Percentiles rank a stretch among this genome's conserved stretches.
Evolutionary conservation across 2,329 filamentous ascomycete genomes (phyloP).

Genomic region (Raffaelea deltoideospora): DNA sequence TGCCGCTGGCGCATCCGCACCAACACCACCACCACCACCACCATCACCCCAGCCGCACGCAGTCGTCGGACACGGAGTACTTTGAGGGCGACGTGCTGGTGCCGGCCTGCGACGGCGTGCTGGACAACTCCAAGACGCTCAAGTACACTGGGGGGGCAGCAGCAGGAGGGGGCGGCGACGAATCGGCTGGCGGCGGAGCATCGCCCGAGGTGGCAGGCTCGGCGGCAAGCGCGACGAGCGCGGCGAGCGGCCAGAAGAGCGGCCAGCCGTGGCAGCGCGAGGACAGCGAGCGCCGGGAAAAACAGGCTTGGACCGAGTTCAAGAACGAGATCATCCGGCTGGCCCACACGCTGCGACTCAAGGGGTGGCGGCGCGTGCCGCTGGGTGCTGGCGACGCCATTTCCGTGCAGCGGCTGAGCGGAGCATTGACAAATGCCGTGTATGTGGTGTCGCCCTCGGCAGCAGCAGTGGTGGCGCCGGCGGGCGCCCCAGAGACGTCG

Average conservation of each 20-base stretch:
- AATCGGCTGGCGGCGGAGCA: too few species aligned
- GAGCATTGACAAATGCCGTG: slow-evolving; percentile 88
- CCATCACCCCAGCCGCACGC: too few species aligned
- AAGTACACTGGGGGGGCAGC: slow-evolving; percentile 33
- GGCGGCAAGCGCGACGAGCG: slow-evolving; percentile 29
- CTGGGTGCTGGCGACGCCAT: slow-evolving; percentile 55
- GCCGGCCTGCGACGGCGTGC: slow-evolving; percentile 65
- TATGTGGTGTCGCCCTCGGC: slow-evolving; percentile 81
- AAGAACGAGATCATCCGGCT: slow-evolving; percentile 86
- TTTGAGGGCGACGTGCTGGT: slow-evolving; percentile 69
- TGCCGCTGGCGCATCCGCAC: too few species aligned
- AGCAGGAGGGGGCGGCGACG: slow-evolving; percentile 12
- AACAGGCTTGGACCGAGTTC: slow-evolving; percentile 68
- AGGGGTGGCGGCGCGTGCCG: slow-evolving; percentile 78
- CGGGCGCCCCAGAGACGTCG: too few species aligned
- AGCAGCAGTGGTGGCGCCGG: slow-evolving; percentile 24
- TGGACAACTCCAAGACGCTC: slow-evolving; percentile 85
- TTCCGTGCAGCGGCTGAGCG: slow-evolving; percentile 63
- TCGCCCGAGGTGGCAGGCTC: too few species aligned
- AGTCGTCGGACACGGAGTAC: slow-evolving; percentile 82
- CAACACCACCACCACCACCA: too few species aligned
- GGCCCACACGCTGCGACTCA: slow-evolving; percentile 74
- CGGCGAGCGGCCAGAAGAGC: slow-evolving; percentile 20
- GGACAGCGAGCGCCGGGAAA: slow-evolving; percentile 48
- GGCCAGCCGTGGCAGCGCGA: slow-evolving; percentile 28